A percentile compares a stretch with the other conserved stretches of the same genome.
Conservation (phyloP, 352 stramenopile genomes). For the Pythium vanterpoolii region DNA sequence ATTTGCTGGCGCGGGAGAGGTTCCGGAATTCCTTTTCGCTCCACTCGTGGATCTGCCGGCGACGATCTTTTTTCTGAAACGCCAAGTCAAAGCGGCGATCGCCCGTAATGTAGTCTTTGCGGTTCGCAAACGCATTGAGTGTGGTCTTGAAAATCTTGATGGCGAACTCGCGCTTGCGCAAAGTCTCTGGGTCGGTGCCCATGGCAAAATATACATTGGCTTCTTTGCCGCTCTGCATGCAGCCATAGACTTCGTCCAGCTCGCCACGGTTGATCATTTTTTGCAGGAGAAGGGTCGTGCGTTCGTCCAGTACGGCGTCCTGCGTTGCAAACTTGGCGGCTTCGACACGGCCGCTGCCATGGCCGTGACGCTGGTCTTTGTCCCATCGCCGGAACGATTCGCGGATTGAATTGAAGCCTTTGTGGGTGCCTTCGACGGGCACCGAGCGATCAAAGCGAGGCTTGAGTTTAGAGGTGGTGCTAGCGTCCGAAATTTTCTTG, state of each 20-base stretch:
- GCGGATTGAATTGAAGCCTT: constrained; percentile 53
- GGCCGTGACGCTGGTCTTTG: constrained; percentile 63
- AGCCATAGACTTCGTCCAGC: constrained; percentile 69
- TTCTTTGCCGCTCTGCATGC: constrained; percentile 80
- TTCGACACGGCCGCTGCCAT: constrained; percentile 42
- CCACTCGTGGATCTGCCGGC: constrained; percentile 69
- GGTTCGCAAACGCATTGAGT: constrained; percentile 78
- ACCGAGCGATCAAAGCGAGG: constrained; percentile 30
- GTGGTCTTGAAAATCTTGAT: constrained; percentile 88
- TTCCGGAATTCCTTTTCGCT: constrained; percentile 77
- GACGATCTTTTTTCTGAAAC: constrained; percentile 66
- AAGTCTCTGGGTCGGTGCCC: constrained; percentile 45
- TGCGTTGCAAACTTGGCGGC: constrained; percentile 50
- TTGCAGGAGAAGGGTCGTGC: constrained; percentile 40
- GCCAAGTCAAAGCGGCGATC: constrained; percentile 75
- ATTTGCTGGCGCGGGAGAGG: constrained; percentile 46
- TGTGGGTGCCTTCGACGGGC: constrained; percentile 25
- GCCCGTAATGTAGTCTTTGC: constrained; percentile 79
- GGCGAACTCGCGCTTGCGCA: constrained; percentile 31
- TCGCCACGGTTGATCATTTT: constrained; percentile 37
- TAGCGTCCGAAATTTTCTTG: neutral
- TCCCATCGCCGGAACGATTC: constrained; percentile 49
- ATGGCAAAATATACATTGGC: constrained; percentile 75
- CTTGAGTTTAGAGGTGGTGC: constrained; percentile 3
- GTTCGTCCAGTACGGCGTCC: constrained; percentile 75